Evolutionary conservation across 768 basidiomycete genomes (phyloP).

Genomic region (Coprinellus micaceus): DNA sequence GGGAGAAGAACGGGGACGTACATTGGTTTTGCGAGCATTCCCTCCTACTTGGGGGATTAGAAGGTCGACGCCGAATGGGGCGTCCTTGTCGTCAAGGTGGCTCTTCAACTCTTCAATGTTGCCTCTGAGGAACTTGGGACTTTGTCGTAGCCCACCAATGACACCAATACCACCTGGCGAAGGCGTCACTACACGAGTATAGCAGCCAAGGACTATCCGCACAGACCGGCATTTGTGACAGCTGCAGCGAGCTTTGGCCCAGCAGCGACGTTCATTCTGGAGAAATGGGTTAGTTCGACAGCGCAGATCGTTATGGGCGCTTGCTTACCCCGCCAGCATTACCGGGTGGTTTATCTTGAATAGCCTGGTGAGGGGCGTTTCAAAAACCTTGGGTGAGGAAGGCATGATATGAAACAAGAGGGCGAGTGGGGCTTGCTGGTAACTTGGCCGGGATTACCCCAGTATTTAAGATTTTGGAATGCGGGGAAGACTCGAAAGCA

Average conservation of each 20-base stretch:
- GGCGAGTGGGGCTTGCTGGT: background rate
- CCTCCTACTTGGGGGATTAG: slow-evolving; percentile 81
- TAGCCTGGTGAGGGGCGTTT: slow-evolving; percentile 69
- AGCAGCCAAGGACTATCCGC: no score
- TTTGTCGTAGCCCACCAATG: slow-evolving; percentile 78
- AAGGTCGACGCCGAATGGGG: slow-evolving; percentile 80
- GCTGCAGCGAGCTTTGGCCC: slow-evolving; percentile 82
- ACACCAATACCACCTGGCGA: slow-evolving; percentile 73
- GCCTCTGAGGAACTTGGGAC: slow-evolving; percentile 63
- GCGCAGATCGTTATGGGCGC: background rate
- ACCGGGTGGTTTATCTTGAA: slow-evolving; percentile 82
- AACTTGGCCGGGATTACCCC: background rate
- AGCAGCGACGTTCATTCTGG: slow-evolving; percentile 82
- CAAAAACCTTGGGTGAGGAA: slow-evolving; percentile 60
- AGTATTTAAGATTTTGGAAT: slow-evolving; percentile 4
- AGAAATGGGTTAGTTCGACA: background rate
- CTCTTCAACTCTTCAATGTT: slow-evolving; percentile 72
- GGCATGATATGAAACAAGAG: slow-evolving; percentile 44
- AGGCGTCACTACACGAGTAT: no score
- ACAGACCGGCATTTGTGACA: slow-evolving; percentile 81
- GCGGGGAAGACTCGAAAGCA: background rate
- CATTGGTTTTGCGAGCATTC: slow-evolving; percentile 80
- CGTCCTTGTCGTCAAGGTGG: slow-evolving; percentile 68
- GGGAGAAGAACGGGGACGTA: slow-evolving; percentile 4
- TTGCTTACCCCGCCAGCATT: slow-evolving; percentile 66